These are phyloP conservation scores for Candida mattraensis DNA, from an alignment of 805 yeast species.

Conservation along the genomic window DNA sequence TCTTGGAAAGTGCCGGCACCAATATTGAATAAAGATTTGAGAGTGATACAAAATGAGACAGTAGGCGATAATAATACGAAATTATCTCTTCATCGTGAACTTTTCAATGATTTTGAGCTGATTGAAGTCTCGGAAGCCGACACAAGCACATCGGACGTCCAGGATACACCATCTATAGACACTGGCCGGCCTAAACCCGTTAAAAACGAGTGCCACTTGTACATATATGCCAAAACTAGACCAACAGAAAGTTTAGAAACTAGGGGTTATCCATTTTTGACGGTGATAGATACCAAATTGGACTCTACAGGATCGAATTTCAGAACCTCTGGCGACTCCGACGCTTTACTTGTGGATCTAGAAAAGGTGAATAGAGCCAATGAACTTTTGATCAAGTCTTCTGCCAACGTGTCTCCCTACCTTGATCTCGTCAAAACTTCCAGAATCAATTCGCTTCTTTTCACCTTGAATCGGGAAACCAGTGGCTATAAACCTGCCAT, in stretches of 20 bases:
- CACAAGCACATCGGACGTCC: slow-evolving; percentile 2
- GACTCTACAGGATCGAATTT: slow-evolving; percentile 19
- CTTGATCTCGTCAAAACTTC: slow-evolving; percentile 29
- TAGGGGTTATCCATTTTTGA: slow-evolving; percentile 29
- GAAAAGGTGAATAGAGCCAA: slow-evolving; percentile 30
- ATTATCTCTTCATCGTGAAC: slow-evolving; percentile 17
- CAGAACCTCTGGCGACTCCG: slow-evolving; percentile 5
- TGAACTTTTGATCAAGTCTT: slow-evolving; percentile 25
- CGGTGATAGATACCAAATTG: slow-evolving; percentile 19
- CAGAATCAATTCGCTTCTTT: slow-evolving; percentile 27
- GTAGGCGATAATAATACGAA: slow-evolving; percentile 22
- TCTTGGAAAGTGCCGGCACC: slow-evolving; percentile 29
- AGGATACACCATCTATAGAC: neutral
- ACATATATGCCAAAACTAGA: slow-evolving; percentile 28
- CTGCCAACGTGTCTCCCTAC: slow-evolving; percentile 28
- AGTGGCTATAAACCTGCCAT: slow-evolving; percentile 31
- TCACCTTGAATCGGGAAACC: slow-evolving; percentile 29
- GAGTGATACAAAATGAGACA: slow-evolving; percentile 31
- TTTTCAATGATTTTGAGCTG: slow-evolving; percentile 33
- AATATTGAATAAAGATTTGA: slow-evolving; percentile 27
- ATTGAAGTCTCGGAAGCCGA: slow-evolving; percentile 23
- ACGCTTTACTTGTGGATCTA: slow-evolving; percentile 25
- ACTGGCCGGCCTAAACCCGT: slow-evolving; percentile 1
- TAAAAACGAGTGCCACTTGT: slow-evolving; percentile 28
- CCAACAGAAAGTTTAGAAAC: slow-evolving; percentile 23